Evolutionary conservation across 805 yeast species (phyloP).

Genomic region (Kuraishia piskuri): DNA sequence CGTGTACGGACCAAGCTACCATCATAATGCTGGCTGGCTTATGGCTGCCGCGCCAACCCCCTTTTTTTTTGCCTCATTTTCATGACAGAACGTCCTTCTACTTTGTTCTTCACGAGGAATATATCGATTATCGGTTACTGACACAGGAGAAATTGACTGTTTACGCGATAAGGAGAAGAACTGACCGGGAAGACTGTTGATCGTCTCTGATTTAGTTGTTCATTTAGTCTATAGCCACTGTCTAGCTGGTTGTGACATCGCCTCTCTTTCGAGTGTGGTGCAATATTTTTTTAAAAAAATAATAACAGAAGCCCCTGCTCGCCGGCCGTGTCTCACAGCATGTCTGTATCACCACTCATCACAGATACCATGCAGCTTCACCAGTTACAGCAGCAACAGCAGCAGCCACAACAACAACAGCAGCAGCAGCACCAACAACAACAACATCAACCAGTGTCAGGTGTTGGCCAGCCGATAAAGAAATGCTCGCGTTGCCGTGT

Average conservation of each 20-base stretch:
- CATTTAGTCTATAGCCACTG: background rate
- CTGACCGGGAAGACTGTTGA: background rate
- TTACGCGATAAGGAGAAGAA: background rate
- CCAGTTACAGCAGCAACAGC: background rate
- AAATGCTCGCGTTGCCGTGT: conserved; percentile 37
- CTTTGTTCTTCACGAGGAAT: background rate
- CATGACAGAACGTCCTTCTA: background rate
- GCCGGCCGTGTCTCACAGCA: background rate
- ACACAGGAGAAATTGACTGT: background rate
- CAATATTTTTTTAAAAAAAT: too few relatives aligned
- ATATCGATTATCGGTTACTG: background rate
- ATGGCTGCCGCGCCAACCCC: conserved; percentile 8
- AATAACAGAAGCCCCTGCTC: background rate
- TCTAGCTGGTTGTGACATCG: background rate
- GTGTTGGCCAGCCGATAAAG: conserved; percentile 11
- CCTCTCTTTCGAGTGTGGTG: background rate
- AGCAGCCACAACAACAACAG: background rate
- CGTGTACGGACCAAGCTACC: too few relatives aligned
- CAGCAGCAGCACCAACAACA: background rate
- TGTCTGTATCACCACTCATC: background rate
- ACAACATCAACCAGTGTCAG: background rate
- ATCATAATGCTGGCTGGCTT: conserved; percentile 5
- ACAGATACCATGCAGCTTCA: background rate
- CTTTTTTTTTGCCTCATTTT: background rate
- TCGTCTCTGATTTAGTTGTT: background rate